These are phyloP conservation scores for Sugiyamaella floridensis DNA, from an alignment of 805 yeast species.

Conservation along the genomic window DNA sequence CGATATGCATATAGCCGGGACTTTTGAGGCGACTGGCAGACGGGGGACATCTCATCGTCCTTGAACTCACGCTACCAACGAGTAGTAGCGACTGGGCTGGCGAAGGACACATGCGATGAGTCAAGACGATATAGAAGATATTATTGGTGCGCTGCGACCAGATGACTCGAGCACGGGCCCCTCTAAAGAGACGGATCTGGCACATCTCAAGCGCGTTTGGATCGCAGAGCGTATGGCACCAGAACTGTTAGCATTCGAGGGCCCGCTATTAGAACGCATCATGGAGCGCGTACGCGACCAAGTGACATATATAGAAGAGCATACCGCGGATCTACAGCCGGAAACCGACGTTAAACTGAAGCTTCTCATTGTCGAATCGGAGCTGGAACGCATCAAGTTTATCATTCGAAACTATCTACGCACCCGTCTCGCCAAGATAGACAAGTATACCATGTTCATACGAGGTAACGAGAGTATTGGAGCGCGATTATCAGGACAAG, in stretches of 20 bases:
- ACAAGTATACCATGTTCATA: slow-evolving; percentile 56
- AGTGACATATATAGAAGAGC: slow-evolving; percentile 47
- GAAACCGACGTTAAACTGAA: slow-evolving; percentile 59
- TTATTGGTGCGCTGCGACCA: slow-evolving; percentile 16
- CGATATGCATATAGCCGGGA: too few species aligned
- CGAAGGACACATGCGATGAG: not conserved
- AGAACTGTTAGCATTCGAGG: slow-evolving; percentile 72
- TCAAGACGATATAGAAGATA: slow-evolving; percentile 18
- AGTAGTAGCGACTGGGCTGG: not conserved
- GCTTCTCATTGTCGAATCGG: slow-evolving; percentile 81
- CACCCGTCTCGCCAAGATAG: slow-evolving; percentile 65
- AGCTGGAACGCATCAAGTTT: slow-evolving; percentile 79
- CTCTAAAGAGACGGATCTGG: slow-evolving; percentile 45
- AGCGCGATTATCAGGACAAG: slow-evolving; percentile 49
- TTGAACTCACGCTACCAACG: too few species aligned
- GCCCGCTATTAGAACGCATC: slow-evolving; percentile 49
- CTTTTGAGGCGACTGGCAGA: too few species aligned
- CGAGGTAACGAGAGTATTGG: slow-evolving; percentile 37
- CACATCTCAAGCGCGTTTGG: slow-evolving; percentile 59
- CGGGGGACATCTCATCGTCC: too few species aligned
- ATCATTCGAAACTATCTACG: slow-evolving; percentile 75
- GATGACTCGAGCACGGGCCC: slow-evolving; percentile 39
- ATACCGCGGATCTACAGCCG: slow-evolving; percentile 69
- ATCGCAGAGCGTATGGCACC: slow-evolving; percentile 80
- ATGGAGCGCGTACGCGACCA: slow-evolving; percentile 49